Evolutionary conservation across 2,329 filamentous ascomycete genomes (phyloP), one percentile per base, ranked within the genome.

Genomic region (Drechslerella coelobrocha): DNA sequence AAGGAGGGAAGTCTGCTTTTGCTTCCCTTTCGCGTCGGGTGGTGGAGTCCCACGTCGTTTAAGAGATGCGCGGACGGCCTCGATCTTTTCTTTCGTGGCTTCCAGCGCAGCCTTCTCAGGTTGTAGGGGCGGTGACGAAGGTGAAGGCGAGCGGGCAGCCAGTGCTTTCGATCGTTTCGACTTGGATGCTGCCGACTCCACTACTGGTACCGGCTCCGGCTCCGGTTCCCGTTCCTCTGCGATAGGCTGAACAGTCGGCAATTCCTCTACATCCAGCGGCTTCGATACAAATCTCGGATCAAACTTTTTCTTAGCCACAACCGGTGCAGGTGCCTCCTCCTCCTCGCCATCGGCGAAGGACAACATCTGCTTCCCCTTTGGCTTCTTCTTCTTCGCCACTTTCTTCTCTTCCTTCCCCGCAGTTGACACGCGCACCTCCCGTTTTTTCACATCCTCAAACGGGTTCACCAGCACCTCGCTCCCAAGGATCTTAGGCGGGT

Each of bases 391-490:
- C 59, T 73, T 74, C 10, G 56, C 65, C 2, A 57, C 68, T 75
- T 85, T 86, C 74, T 84, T 85, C 29, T 79, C 79, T 34, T 81
- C 81, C 23, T 83, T 81, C 19, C 79, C 78, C 29, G 79, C 80
- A 31, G 82, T 83, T 29, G 81, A 81, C 12, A 85, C 85, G 41
- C 85, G 82, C 61, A 84, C 83, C 53, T 84, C 82, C 75, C 87
- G 84, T 81, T 86, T 89, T 75, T 87, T 85, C 89, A 94, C 92
- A 76, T 90, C 89, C 52, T 89, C 85, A 71, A 93, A 95, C 0
- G 90, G 90, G 76, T 94, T 94, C 51, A 92, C 85, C 73, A 94
- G 78, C 19, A 95, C 86, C 78, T 94, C 90, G 26, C 89, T 82
- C 19, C 83, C 82, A 2, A 86, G 87, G 66, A 99, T 88, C 78